These are phyloP conservation scores for Lentinula sp. DNA, from an alignment of 768 basidiomycete species.

Conservation along the genomic window DNA sequence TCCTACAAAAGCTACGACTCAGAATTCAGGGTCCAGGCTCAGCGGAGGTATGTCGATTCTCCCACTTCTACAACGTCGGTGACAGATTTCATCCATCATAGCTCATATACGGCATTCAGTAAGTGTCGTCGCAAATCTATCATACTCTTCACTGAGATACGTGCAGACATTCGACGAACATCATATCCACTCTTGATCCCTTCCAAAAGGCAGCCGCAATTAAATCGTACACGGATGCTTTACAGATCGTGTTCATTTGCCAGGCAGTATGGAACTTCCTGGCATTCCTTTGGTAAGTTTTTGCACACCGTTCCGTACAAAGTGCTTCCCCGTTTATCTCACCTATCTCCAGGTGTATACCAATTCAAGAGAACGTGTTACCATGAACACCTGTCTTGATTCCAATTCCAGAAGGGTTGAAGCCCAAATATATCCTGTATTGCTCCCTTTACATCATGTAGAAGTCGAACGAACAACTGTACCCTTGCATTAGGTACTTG, in stretches of 20 bases:
- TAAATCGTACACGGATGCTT: conserved; percentile 72
- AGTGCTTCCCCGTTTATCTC: background rate
- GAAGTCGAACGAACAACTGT: background rate
- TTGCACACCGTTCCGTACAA: background rate
- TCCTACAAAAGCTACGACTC: conserved; percentile 61
- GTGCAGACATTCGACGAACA: conserved; percentile 60
- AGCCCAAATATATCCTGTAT: background rate
- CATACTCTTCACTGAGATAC: background rate
- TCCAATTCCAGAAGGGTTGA: background rate
- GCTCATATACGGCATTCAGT: conserved; percentile 73
- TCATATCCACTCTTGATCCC: conserved; percentile 63
- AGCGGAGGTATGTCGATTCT: conserved; percentile 39
- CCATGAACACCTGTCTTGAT: conserved; percentile 34
- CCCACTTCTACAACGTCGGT: background rate
- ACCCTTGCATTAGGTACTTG: background rate
- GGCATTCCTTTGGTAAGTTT: conserved; percentile 43
- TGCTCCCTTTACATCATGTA: background rate
- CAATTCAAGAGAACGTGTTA: conserved; percentile 69
- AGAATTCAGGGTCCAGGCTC: conserved; percentile 77
- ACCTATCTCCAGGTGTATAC: conserved; percentile 34
- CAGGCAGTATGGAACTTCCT: conserved; percentile 65
- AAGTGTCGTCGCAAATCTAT: conserved; percentile 8
- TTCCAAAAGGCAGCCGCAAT: conserved; percentile 53
- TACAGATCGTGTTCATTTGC: conserved; percentile 78
- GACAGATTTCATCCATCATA: conserved; percentile 19